phyloP scores from a whole-genome alignment of 371 early-diverging fungal species.

The Apophysomyces ossiformis region DNA sequence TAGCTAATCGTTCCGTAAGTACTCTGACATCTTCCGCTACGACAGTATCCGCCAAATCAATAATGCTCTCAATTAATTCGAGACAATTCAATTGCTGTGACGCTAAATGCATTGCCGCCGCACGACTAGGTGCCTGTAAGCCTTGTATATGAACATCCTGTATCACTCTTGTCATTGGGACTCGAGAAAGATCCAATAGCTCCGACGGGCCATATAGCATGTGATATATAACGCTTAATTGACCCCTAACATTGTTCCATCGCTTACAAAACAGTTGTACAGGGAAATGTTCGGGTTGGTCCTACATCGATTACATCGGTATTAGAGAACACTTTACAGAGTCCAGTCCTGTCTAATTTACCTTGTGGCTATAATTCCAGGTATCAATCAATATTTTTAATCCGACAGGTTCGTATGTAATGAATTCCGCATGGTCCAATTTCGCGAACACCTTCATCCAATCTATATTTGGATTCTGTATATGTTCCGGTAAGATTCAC shows the following conservation, averaged over 20 bases:
- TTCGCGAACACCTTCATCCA: conserved; percentile 64
- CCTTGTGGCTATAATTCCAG: conserved; percentile 66
- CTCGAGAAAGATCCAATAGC: conserved; percentile 51
- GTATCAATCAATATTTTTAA: conserved; percentile 65
- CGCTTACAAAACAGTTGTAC: conserved; percentile 69
- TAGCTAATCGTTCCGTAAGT: conserved; percentile 66
- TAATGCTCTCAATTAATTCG: conserved; percentile 70
- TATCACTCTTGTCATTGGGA: conserved; percentile 50
- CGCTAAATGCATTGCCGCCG: conserved; percentile 55
- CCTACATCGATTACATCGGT: not conserved
- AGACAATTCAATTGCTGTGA: conserved; percentile 75
- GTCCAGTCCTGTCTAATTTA: conserved; percentile 22
- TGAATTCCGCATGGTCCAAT: conserved; percentile 73
- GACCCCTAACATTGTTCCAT: conserved; percentile 76
- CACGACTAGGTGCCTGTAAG: conserved; percentile 47
- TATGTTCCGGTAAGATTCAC: not conserved
- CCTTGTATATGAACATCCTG: conserved; percentile 52
- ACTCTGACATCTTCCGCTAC: conserved; percentile 65
- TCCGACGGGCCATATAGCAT: conserved; percentile 61
- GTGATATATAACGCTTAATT: conserved; percentile 73
- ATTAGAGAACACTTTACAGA: not conserved
- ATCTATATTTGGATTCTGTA: conserved; percentile 58
- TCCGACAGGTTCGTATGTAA: conserved; percentile 59
- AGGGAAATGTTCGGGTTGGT: conserved; percentile 64
- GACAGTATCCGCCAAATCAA: conserved; percentile 62